Conservation (phyloP, 352 stramenopile species). For the Globisporangium cystogenes region DNA sequence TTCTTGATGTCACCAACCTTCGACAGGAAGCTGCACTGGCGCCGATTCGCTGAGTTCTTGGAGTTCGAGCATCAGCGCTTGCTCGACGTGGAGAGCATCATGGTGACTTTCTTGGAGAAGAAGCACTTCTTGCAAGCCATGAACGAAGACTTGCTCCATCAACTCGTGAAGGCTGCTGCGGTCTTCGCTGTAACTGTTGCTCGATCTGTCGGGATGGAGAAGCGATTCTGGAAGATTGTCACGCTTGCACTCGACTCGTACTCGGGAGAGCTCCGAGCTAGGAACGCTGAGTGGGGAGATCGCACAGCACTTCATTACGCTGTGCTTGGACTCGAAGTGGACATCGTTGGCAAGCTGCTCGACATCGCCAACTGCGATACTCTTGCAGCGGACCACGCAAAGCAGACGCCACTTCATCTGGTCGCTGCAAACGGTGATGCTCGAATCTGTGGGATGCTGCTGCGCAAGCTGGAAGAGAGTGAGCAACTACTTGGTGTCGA, state of each 20-base stretch:
- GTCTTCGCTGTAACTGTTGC: conserved; percentile 32
- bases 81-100: conserved; percentile 36
- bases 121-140: conserved; percentile 18
- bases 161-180: conserved; percentile 30
- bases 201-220: conserved; percentile 19
- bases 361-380: conserved; percentile 35
- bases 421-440: conserved; percentile 35
- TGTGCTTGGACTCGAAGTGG: conserved; percentile 30
- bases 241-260: conserved; percentile 28
- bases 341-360: conserved; percentile 28
- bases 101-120: conserved; percentile 34
- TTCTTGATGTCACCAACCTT: conserved; percentile 13
- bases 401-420: conserved; percentile 44
- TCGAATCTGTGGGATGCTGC: conserved; percentile 31
- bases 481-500: conserved; percentile 1
- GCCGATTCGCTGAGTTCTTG: conserved; percentile 26
- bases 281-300: conserved; percentile 32
- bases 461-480: conserved; percentile 25
- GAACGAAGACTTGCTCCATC: conserved; percentile 38
- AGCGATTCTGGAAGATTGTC: conserved; percentile 42
- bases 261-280: conserved; percentile 16
- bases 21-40: conserved; percentile 18
- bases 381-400: conserved; percentile 32
- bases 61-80: conserved; percentile 23
- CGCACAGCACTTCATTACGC: conserved; percentile 43